These are phyloP conservation scores for Zygotorulaspora florentina DNA, from an alignment of 805 yeast genomes.

Conservation along the genomic window DNA sequence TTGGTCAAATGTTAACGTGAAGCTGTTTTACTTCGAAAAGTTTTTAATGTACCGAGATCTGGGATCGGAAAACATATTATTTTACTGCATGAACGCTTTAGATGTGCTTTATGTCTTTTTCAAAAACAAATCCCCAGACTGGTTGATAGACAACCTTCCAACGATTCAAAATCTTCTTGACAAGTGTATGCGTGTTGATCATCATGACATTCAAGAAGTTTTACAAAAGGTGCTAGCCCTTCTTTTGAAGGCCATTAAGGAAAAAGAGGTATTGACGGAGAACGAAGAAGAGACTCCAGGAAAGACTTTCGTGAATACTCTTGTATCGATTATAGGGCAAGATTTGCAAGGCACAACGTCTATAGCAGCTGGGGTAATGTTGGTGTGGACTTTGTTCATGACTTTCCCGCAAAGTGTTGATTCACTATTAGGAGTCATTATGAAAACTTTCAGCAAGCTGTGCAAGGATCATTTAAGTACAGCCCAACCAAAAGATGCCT, in stretches of 20 bases:
- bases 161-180: slow-evolving; percentile 72
- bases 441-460: slow-evolving; percentile 84
- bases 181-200: slow-evolving; percentile 75
- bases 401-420: slow-evolving; percentile 72
- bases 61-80: slow-evolving; percentile 60
- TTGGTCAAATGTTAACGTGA: slow-evolving; percentile 90
- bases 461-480: slow-evolving; percentile 81
- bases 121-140: slow-evolving; percentile 67
- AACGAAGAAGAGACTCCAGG: slow-evolving; percentile 60
- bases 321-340: slow-evolving; percentile 69
- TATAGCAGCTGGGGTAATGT: slow-evolving; percentile 81
- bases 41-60: slow-evolving; percentile 76
- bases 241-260: slow-evolving; percentile 61
- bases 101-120: slow-evolving; percentile 83
- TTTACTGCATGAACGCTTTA: slow-evolving; percentile 83
- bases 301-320: slow-evolving; percentile 53
- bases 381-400: slow-evolving; percentile 75
- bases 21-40: slow-evolving; percentile 81
- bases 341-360: slow-evolving; percentile 71
- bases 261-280: slow-evolving; percentile 42
- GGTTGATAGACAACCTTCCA: slow-evolving; percentile 72
- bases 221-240: slow-evolving; percentile 69
- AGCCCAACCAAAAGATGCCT: slow-evolving; percentile 40
- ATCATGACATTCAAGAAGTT: slow-evolving; percentile 82
- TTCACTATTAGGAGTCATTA: slow-evolving; percentile 65